Base-by-base conservation (phyloP, 108 stramenopile genomes). In the Stephanodiscus minutulus region DNA sequence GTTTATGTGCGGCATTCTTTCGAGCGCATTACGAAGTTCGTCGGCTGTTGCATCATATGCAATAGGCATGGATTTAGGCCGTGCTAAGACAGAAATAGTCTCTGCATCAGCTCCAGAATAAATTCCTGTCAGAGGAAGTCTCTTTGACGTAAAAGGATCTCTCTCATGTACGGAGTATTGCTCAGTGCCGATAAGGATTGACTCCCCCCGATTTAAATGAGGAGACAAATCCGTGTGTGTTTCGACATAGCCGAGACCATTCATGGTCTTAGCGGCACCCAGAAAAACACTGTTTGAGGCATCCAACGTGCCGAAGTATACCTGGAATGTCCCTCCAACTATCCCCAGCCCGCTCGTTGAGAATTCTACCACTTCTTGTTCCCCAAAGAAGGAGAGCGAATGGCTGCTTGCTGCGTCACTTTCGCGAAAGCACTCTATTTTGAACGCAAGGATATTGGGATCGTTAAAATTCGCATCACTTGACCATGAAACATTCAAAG, bases 21-120 rank as follows among this genome's bases (percentile, higher is more conserved):
- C 91, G 20, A 96, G 73, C 1, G 87, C 83, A 27, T 78, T 86
- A 72, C 89, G 66, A 13, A 96, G 13, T 52, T 89, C 84, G 21
- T 36, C 58, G 31, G 83, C 83, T 10, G 60, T 58, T 24, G 83
- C 83, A 70, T 86, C 74, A 59, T 66, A 56, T 28, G 81, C 29
- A 39, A 89, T 62, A 15, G 70, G 64, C 52, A 48, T 50, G 10
- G 86, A 75, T 52, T 76, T 84, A 11, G 75, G 58, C 22, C 68
- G 62, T 22, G 46, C 56, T 66, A 64, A 72, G n/a, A 77, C 27
- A 36, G 47, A 41, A 27, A 56, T 46, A 20, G 49, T 44, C 12
- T 61, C 63, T 12, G 24, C 56, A 39, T 59, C 44, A 13, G 24
- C 35, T 13, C 83, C 86, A 11, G 62, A 20, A 63, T 67, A 87